These are phyloP conservation scores for Pyrrhoderma noxium DNA, from an alignment of 1,284 basidiomycete genomes.

Conservation along the genomic window DNA sequence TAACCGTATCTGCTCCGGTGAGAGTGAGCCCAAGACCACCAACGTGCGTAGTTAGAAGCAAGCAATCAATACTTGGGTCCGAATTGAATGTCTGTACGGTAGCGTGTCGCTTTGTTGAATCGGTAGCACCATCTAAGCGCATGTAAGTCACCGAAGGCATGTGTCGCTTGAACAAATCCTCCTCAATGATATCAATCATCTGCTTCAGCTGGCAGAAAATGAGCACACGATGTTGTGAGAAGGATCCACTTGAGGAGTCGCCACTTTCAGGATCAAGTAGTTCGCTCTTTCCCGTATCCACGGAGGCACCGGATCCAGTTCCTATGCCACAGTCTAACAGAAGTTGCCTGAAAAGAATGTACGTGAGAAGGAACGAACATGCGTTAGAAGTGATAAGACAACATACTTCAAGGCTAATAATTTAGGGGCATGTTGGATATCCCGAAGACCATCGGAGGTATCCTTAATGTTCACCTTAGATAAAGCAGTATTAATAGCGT, in stretches of 20 bases:
- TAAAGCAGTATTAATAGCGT: constrained; percentile 59
- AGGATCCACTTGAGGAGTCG: constrained; percentile 48
- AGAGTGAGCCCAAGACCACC: constrained; percentile 94
- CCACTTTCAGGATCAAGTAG: constrained; percentile 42
- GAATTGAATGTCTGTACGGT: constrained; percentile 98
- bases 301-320: constrained; percentile 33
- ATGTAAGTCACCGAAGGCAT: constrained; percentile 98
- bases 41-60: constrained; percentile 94
- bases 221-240: constrained; percentile 94
- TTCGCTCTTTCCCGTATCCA: constrained; percentile 56
- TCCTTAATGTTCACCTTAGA: constrained; percentile 36
- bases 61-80: constrained; percentile 95
- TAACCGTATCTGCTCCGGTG: constrained; percentile 98
- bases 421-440: constrained; percentile 92
- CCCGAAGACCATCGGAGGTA: constrained; percentile 46
- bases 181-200: constrained; percentile 98
- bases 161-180: constrained; percentile 81
- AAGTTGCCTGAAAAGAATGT: constrained; percentile 62
- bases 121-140: constrained; percentile 91
- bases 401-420: constrained; percentile 80
- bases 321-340: constrained; percentile 95
- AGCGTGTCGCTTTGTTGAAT: constrained; percentile 85
- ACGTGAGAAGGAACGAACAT: not conserved
- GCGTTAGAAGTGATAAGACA: constrained; percentile 18
- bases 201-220: constrained; percentile 99